Percentiles rank a stretch among this genome's conserved stretches.
phyloP scores from a whole-genome alignment of 2,329 filamentous ascomycete species.

The Xylaria multiplex region DNA sequence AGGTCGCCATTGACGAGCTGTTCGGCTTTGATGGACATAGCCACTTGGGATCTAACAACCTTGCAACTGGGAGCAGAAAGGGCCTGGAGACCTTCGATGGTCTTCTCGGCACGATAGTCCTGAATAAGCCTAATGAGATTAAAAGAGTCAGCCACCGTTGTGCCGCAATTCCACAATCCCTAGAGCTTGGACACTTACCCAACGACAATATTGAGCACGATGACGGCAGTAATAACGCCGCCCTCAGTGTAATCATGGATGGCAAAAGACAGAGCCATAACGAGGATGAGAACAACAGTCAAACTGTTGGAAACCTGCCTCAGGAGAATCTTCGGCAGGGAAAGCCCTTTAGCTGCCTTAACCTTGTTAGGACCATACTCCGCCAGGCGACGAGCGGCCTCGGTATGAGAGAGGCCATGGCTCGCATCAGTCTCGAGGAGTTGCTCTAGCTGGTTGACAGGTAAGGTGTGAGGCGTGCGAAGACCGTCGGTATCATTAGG shows the following conservation, averaged over 20 bases:
- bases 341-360: constrained; percentile 76
- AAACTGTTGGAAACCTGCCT: constrained; percentile 82
- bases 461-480: constrained; percentile 46
- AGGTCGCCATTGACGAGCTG: constrained; percentile 73
- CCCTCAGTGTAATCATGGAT: constrained; percentile 73
- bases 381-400: constrained; percentile 72
- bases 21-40: constrained; percentile 64
- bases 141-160: constrained; percentile 11
- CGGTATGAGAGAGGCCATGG: constrained; percentile 70
- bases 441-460: constrained; percentile 46
- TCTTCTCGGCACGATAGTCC: constrained; percentile 70
- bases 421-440: constrained; percentile 56
- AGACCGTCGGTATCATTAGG: constrained; percentile 7
- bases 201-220: constrained; percentile 73
- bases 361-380: constrained; percentile 76
- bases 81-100: constrained; percentile 68
- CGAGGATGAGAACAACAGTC: constrained; percentile 78
- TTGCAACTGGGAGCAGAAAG: constrained; percentile 69
- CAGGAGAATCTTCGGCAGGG: constrained; percentile 78
- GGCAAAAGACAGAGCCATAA: constrained; percentile 75
- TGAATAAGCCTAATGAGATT: constrained; percentile 61
- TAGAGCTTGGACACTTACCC: constrained; percentile 58
- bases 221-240: constrained; percentile 71
- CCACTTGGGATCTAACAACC: constrained; percentile 64
- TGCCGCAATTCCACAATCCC: background rate